Evolutionary conservation across 2,329 filamentous ascomycete genomes (phyloP).

Genomic region (Botryosphaeria agaves): DNA sequence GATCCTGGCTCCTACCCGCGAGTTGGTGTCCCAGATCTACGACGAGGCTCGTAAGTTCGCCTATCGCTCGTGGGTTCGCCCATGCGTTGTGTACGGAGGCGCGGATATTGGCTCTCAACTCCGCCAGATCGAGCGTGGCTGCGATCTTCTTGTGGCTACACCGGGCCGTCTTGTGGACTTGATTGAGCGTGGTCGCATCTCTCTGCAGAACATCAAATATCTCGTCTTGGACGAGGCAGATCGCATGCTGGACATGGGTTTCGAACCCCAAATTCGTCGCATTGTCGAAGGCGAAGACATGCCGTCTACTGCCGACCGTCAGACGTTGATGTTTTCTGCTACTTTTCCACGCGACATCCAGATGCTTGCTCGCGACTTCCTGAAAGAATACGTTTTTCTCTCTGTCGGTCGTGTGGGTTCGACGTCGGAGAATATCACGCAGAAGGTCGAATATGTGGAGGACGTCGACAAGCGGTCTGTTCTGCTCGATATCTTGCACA

Average conservation of each 20-base stretch:
- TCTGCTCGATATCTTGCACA: slow-evolving; percentile 92
- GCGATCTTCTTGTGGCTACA: slow-evolving; percentile 91
- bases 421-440: slow-evolving; percentile 99
- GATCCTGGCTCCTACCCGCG: slow-evolving; percentile 91
- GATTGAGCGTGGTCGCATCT: slow-evolving; percentile 96
- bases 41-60: slow-evolving; percentile 96
- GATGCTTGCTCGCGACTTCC: slow-evolving; percentile 95
- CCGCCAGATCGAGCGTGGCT: slow-evolving; percentile 93
- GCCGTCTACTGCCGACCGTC: slow-evolving; percentile 65
- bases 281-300: slow-evolving; percentile 98
- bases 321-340: slow-evolving; percentile 99
- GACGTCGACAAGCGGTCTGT: slow-evolving; percentile 96
- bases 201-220: slow-evolving; percentile 97
- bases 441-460: slow-evolving; percentile 96
- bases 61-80: slow-evolving; percentile 96
- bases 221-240: slow-evolving; percentile 97
- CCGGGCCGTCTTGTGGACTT: slow-evolving; percentile 94
- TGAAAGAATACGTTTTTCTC: slow-evolving; percentile 98
- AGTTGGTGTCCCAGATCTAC: slow-evolving; percentile 96
- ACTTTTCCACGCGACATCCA: slow-evolving; percentile 99
- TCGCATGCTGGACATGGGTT: slow-evolving; percentile 99
- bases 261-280: slow-evolving; percentile 97
- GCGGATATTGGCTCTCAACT: slow-evolving; percentile 97
- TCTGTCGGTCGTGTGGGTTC: slow-evolving; percentile 97
- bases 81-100: slow-evolving; percentile 97